Percentiles rank a stretch among this genome's conserved stretches.
These are phyloP conservation scores for Pezicula rhizophila DNA, from an alignment of 2,329 filamentous ascomycete species.

Conservation along the genomic window DNA sequence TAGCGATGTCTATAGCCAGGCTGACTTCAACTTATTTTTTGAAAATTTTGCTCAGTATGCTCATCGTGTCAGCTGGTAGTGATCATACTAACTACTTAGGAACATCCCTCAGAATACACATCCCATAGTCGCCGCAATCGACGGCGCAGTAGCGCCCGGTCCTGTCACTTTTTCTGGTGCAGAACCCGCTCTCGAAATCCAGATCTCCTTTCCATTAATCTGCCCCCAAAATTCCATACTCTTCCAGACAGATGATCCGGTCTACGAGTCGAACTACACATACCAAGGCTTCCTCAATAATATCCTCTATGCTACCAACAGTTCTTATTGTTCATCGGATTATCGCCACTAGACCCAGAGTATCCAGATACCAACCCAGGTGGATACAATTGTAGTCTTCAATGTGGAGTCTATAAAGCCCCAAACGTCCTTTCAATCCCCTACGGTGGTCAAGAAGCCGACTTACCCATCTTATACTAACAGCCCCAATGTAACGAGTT, in stretches of 20 bases:
- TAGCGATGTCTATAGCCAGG: slow-evolving; percentile 44
- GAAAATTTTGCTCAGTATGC: slow-evolving; percentile 25
- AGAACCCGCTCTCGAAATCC: slow-evolving; percentile 38
- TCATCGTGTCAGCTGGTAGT: slow-evolving; percentile 31
- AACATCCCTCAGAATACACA: slow-evolving; percentile 32
- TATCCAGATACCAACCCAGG: slow-evolving; percentile 5
- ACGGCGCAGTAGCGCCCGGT: slow-evolving; percentile 32
- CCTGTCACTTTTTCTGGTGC: slow-evolving; percentile 22
- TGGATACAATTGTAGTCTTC: slow-evolving; percentile 14
- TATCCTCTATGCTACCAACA: slow-evolving; percentile 41
- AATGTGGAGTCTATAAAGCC: slow-evolving; percentile 29
- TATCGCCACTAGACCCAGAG: slow-evolving; percentile 6
- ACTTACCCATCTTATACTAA: slow-evolving; percentile 54
- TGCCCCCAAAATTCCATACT: slow-evolving; percentile 39
- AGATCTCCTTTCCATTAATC: slow-evolving; percentile 38
- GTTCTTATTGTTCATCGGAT: slow-evolving; percentile 37
- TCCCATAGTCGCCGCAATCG: slow-evolving; percentile 32
- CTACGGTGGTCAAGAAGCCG: slow-evolving; percentile 60
- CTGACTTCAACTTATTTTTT: slow-evolving; percentile 37
- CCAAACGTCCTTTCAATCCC: slow-evolving; percentile 51
- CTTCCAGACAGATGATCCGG: slow-evolving; percentile 37
- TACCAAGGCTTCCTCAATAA: slow-evolving; percentile 38
- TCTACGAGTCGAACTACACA: slow-evolving; percentile 32
- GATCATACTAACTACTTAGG: slow-evolving; percentile 8
- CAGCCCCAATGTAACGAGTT: slow-evolving; percentile 53